Conservation (phyloP, 2,329 filamentous ascomycete species). For the Beauveria sp. region DNA sequence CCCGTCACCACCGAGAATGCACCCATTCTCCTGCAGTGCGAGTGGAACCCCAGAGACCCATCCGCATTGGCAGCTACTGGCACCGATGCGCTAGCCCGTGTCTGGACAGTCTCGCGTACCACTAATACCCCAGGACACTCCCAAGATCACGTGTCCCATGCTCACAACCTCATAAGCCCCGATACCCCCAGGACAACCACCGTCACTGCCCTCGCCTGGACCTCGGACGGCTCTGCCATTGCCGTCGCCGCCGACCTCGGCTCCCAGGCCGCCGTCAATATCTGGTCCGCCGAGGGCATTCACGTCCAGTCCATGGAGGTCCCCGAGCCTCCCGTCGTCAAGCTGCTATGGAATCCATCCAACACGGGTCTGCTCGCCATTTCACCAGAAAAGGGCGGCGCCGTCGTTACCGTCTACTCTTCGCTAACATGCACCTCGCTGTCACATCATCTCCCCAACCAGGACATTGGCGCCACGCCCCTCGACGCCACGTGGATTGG, state of each 20-base stretch:
- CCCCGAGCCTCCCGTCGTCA: constrained; percentile 53
- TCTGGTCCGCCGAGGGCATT: constrained; percentile 48
- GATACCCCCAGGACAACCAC: constrained; percentile 44
- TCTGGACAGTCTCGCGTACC: constrained; percentile 54
- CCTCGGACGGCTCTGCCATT: constrained; percentile 46
- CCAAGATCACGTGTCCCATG: constrained; percentile 34
- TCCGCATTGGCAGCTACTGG: constrained; percentile 60
- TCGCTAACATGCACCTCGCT: constrained; percentile 35
- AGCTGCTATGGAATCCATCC: constrained; percentile 52
- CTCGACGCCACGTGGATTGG: constrained; percentile 55
- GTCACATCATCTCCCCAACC: constrained; percentile 40
- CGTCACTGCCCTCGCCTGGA: constrained; percentile 55
- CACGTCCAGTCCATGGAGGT: constrained; percentile 47
- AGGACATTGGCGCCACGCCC: constrained; percentile 42
- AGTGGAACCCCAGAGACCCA: constrained; percentile 60
- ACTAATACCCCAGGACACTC: constrained; percentile 13
- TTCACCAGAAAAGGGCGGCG: constrained; percentile 45
- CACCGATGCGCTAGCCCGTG: constrained; percentile 61
- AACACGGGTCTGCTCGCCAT: constrained; percentile 49
- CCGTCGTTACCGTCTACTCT: constrained; percentile 49
- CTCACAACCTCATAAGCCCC: constrained; percentile 41
- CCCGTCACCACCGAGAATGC: constrained; percentile 39
- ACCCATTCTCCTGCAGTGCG: constrained; percentile 59
- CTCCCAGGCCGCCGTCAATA: constrained; percentile 43
- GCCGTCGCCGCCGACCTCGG: constrained; percentile 51